Base-by-base conservation (phyloP, 2,329 filamentous ascomycete genomes). In the Ophiosphaerella korrae region DNA sequence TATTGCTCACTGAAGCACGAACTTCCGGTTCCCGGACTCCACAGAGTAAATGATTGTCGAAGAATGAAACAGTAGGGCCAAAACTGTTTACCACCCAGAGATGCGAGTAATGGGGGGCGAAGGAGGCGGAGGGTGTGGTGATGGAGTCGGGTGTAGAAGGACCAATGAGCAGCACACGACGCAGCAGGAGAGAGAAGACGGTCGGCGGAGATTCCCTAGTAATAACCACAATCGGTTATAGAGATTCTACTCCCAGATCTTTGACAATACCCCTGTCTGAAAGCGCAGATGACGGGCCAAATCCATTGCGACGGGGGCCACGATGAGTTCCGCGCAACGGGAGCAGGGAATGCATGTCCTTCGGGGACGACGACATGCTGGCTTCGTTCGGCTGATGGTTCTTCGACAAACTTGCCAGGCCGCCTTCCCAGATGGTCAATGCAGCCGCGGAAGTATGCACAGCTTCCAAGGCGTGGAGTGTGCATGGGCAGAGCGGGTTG, bases 331-430 rank as follows among this genome's bases (percentile, higher is more conserved):
- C 66, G 69, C 66, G 64, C 66, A 58, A 68, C 69, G 68, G 70
- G 67, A 71, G 60, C 63, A 66, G 66, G 67, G 66, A 58, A 63
- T 59, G 56, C 45, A 52, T 61, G 63, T 61, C 57, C 55, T 53
- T 68, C 62, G 65, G 67, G 60, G 62, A 62, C 65, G 62, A 66
- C 53, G 60, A 65, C 58, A 71, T 71, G 67, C 65, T 67, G 62
- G 63, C 63, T 58, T 68, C 63, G 71, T 74, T 74, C 71, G 71
- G 71, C 71, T 74, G 70, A 74, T 74, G 48, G 70, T 74, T 74
- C 71, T 70, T 66, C 42, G 67, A 60, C 60, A 63, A 53, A 61
- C 51, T 52, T 60, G 65, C 62, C 57, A 61, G 59, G 61, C 59
- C 58, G 52, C 53, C 53, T 55, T 66, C 63, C 62, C 58, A 66